phyloP scores from a whole-genome alignment of 768 basidiomycete species.

The Kockovaella imperatae region DNA sequence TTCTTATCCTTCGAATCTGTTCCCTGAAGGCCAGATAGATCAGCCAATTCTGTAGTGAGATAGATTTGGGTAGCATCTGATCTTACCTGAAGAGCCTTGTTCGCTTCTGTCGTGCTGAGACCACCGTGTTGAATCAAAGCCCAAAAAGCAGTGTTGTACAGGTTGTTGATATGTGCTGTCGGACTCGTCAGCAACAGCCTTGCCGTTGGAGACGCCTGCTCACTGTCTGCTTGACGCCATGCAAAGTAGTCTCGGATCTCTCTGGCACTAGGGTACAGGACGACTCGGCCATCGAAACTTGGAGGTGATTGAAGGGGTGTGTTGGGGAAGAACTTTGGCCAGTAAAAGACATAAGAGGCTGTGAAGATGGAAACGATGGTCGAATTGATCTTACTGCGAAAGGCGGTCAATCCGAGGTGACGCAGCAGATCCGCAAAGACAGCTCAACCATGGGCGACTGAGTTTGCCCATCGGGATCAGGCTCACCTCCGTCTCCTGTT shows the following conservation, averaged over 20 bases:
- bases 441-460: not conserved
- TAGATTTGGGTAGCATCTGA: not conserved
- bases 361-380: slow-evolving; percentile 82
- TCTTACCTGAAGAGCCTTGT: slow-evolving; percentile 66
- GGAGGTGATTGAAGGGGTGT: slow-evolving; percentile 71
- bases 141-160: slow-evolving; percentile 96
- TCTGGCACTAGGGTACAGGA: slow-evolving; percentile 65
- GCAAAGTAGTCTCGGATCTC: slow-evolving; percentile 85
- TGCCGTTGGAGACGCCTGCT: slow-evolving; percentile 36
- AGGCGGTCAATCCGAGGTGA: not conserved
- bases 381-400: slow-evolving; percentile 70
- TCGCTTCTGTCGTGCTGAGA: slow-evolving; percentile 68
- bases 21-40: too few species aligned
- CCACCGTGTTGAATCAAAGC: slow-evolving; percentile 81
- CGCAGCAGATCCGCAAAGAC: not conserved
- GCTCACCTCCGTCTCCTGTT: slow-evolving; percentile 60
- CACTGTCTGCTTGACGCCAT: slow-evolving; percentile 95
- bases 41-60: not conserved
- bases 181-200: slow-evolving; percentile 3
- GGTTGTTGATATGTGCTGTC: slow-evolving; percentile 91
- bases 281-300: slow-evolving; percentile 82
- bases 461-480: too few species aligned
- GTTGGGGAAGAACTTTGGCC: slow-evolving; percentile 64
- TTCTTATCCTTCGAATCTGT: slow-evolving; percentile 84
- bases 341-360: slow-evolving; percentile 78